Percentiles rank a stretch among this genome's conserved stretches.
Conservation (phyloP, 2,329 filamentous ascomycete species). For the Pseudogymnoascus destructans region DNA sequence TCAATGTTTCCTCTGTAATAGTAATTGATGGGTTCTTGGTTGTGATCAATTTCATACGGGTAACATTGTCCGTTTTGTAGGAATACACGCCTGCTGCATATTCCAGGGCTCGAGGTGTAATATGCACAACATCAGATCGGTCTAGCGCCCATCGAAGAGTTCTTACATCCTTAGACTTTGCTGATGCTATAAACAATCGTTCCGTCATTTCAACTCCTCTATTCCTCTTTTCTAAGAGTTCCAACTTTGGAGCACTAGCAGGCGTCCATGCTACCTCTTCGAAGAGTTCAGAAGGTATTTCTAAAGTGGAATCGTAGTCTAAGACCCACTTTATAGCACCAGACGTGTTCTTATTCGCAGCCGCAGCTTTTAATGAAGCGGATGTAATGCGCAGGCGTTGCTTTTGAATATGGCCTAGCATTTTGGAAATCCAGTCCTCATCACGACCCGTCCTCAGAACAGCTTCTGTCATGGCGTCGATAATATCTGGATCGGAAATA, state of each 20-base stretch:
- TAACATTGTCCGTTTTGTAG: background rate
- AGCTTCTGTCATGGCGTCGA: background rate
- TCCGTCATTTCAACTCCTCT: background rate
- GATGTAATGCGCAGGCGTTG: background rate
- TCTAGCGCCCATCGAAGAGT: background rate
- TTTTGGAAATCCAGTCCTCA: background rate
- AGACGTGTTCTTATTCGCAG: background rate
- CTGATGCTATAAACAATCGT: background rate
- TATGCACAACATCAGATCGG: background rate
- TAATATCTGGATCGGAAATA: background rate
- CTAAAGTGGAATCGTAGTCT: background rate
- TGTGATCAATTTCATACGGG: background rate
- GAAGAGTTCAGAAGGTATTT: background rate
- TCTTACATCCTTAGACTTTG: no score
- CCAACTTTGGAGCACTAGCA: background rate
- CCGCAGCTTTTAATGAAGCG: background rate
- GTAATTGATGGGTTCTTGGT: background rate
- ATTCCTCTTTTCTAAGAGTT: background rate
- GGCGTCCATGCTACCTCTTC: background rate
- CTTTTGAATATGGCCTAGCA: background rate
- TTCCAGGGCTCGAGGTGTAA: background rate
- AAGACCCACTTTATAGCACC: background rate
- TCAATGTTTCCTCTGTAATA: background rate
- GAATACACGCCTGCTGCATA: background rate
- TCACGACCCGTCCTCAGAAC: background rate